Evolutionary conservation across 108 stramenopile genomes (phyloP).

Genomic region (Craspedostauros australis): DNA sequence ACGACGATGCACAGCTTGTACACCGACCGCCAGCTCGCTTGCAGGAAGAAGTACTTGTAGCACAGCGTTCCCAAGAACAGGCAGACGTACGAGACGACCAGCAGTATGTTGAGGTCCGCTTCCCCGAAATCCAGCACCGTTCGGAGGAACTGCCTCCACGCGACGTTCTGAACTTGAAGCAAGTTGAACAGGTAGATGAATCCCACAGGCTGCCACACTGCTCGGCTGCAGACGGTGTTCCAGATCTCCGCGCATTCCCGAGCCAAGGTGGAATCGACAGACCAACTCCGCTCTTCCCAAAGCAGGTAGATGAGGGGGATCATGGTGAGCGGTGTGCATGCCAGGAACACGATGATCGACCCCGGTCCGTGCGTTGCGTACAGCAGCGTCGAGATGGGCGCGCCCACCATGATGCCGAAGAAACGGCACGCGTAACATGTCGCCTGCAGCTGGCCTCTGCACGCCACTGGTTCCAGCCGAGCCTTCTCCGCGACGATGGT

Average conservation of each 20-base stretch:
- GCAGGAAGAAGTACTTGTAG: constrained; percentile 72
- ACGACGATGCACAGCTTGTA: constrained; percentile 57
- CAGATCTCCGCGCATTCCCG: constrained; percentile 67
- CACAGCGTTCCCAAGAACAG: constrained; percentile 63
- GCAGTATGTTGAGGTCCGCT: constrained; percentile 52
- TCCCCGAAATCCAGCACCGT: constrained; percentile 57
- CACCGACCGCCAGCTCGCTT: constrained; percentile 60
- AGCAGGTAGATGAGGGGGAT: constrained; percentile 18
- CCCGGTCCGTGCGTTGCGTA: constrained; percentile 48
- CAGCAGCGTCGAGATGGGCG: constrained; percentile 56
- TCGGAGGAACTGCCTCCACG: constrained; percentile 69
- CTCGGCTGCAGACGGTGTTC: constrained; percentile 57
- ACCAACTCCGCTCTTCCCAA: too few species aligned
- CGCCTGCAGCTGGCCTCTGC: constrained; percentile 56
- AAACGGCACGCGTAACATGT: constrained; percentile 74
- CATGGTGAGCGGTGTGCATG: constrained; percentile 36
- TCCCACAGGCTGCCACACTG: constrained; percentile 78
- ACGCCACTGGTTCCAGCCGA: constrained; percentile 50
- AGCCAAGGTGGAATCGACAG: constrained; percentile 31
- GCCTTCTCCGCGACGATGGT: constrained; percentile 74
- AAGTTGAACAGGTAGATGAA: constrained; percentile 77
- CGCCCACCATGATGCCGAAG: constrained; percentile 73
- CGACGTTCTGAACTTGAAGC: constrained; percentile 70
- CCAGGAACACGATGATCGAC: constrained; percentile 45
- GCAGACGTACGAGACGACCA: constrained; percentile 63